Conservation (phyloP, 2,329 filamentous ascomycete genomes). For the Pezicula neosporulosa region DNA sequence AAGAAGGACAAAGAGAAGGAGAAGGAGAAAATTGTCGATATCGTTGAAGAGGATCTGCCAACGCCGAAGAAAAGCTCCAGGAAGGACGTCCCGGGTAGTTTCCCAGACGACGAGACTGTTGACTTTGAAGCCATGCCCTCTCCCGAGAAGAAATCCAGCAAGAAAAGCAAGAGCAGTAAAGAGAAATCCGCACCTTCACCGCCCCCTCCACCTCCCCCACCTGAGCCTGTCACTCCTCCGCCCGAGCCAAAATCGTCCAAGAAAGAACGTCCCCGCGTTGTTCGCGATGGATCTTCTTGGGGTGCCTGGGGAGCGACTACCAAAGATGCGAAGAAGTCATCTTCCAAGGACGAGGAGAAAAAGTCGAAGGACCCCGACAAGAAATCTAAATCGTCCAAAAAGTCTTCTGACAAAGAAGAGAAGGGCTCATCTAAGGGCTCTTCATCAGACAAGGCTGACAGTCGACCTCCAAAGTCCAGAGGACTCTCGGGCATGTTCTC, state of each 20-base stretch:
- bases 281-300: slow-evolving; percentile 68
- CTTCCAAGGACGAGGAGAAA: slow-evolving; percentile 29
- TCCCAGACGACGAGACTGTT: slow-evolving; percentile 45
- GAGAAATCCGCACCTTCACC: slow-evolving; percentile 30
- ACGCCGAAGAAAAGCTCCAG: slow-evolving; percentile 33
- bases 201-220: slow-evolving; percentile 33
- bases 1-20: slow-evolving; percentile 36
- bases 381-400: slow-evolving; percentile 49
- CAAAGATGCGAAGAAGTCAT: slow-evolving; percentile 32
- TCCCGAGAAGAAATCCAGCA: slow-evolving; percentile 37
- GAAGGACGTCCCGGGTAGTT: slow-evolving; percentile 52
- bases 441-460: slow-evolving; percentile 65
- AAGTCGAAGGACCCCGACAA: slow-evolving; percentile 47
- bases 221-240: slow-evolving; percentile 45
- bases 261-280: slow-evolving; percentile 76
- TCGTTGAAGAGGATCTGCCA: slow-evolving; percentile 23
- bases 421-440: slow-evolving; percentile 65
- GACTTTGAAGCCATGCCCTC: slow-evolving; percentile 49
- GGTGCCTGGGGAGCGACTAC: slow-evolving; percentile 63
- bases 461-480: slow-evolving; percentile 37
- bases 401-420: slow-evolving; percentile 57
- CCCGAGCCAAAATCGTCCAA: slow-evolving; percentile 58
- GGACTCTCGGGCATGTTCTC: slow-evolving; percentile 64
- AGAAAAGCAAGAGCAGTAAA: slow-evolving; percentile 35
- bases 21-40: slow-evolving; percentile 19